Evolutionary conservation across 2,329 filamentous ascomycete genomes (phyloP).

Genomic region (Cryphonectria nitschkei): DNA sequence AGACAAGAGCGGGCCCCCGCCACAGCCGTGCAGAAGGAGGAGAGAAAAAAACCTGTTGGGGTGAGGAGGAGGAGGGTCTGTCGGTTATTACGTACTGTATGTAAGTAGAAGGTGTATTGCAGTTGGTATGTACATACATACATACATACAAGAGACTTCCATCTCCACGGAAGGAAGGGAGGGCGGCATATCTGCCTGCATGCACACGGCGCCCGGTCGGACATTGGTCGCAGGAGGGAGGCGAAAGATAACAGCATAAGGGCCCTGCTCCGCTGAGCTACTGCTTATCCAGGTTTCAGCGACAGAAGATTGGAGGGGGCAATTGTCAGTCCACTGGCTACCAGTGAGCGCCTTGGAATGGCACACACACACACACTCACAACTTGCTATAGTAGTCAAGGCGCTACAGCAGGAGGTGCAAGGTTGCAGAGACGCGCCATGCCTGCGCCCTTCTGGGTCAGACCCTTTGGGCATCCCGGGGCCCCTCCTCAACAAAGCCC

Average conservation of each 20-base stretch:
- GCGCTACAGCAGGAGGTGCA: constrained; percentile 28
- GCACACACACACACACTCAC: background rate
- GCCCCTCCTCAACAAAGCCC: background rate
- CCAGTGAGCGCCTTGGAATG: background rate
- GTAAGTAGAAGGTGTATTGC: too few species aligned
- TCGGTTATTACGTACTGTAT: background rate
- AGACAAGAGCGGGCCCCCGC: background rate
- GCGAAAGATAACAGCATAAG: constrained; percentile 23
- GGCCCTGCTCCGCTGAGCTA: background rate
- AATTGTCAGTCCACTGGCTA: constrained; percentile 4
- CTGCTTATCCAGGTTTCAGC: constrained; percentile 13
- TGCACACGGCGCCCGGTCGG: background rate
- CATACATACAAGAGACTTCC: constrained; percentile 1
- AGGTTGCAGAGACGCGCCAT: constrained; percentile 20
- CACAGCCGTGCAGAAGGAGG: background rate
- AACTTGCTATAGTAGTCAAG: background rate
- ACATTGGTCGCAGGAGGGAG: background rate
- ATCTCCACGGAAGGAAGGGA: background rate
- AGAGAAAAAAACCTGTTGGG: background rate
- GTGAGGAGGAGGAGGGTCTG: background rate
- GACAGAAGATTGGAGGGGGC: background rate
- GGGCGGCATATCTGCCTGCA: constrained; percentile 11
- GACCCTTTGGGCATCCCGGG: background rate
- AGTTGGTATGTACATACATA: background rate
- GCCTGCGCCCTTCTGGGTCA: background rate